Base-by-base conservation (phyloP, 441 rosid genomes). In the Metrosideros polymorpha region DNA sequence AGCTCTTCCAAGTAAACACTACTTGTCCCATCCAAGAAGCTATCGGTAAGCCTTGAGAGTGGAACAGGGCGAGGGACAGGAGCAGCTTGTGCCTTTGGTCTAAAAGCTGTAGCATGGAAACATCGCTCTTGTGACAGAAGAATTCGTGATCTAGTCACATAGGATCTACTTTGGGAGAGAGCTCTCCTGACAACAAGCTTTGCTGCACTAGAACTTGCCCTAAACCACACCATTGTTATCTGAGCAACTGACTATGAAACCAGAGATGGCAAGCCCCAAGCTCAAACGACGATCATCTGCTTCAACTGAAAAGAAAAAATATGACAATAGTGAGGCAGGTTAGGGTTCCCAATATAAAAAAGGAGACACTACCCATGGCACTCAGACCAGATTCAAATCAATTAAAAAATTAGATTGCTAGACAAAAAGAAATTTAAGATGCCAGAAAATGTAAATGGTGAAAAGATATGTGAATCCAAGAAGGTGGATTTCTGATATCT, bases 1-100 rank as follows among this genome's bases (percentile, higher is more conserved):
- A 98, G 94, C 96, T 97, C 98, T 93, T 98, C 99, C 83, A 96
- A 92, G 89, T 98, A 98, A 2, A 96, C 98, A 86, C 99, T 96
- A 85, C 98, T 96, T 25, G 99, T 94, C 82, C 97, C 99, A 92
- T 96, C 99, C 84, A 97, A 86, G 92, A 97, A 97, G 85, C 94
- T 95, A 87, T 97, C 99, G 24, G 99, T 95, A 56, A 95, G 92
- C 94, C 92, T 96, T 39, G 99, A 96, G 42, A 97, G 96, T 8
- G 99, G 99, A 19, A 97, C 98, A 76, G 99, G 93, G 42, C 85
- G 86, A 82, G 89, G 89, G 79, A 94, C 91, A 0, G 99, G 99
- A 52, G 96, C 98, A 88, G 95, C 27, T 84, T 93, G 94, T 24
- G 93, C 94, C 88, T 95, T 93, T 3, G 94, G 90, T 87, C 90